These are phyloP conservation scores for Fraxinus cuspidata DNA, from an alignment of 257 asterid genomes.

Conservation along the genomic window DNA sequence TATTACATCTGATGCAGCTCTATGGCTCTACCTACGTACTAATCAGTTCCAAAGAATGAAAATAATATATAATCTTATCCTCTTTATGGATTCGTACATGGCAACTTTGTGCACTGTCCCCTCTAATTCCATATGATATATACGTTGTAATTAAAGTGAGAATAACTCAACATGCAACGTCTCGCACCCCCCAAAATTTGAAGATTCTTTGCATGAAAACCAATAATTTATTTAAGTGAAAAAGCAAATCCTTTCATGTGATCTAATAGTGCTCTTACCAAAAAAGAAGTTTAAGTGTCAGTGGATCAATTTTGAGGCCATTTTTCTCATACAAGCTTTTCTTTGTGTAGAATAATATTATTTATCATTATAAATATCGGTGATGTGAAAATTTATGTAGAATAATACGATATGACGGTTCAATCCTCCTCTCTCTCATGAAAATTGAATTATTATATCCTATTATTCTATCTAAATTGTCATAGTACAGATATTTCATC, in stretches of 20 bases:
- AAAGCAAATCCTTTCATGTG: constrained; percentile 6
- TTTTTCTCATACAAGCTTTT: constrained; percentile 28
- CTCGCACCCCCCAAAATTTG: neutral
- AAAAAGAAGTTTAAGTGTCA: neutral
- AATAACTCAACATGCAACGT: constrained; percentile 13
- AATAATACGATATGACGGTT: too few relatives aligned
- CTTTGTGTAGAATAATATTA: neutral
- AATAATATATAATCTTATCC: constrained; percentile 18
- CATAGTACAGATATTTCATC: neutral
- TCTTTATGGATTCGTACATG: constrained; percentile 27
- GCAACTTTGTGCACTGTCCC: constrained; percentile 16
- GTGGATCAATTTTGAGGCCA: constrained; percentile 10
- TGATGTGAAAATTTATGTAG: too few relatives aligned
- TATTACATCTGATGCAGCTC: neutral
- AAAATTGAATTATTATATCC: too few relatives aligned
- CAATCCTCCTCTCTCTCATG: too few relatives aligned
- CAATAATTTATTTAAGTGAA: neutral
- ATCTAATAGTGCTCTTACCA: neutral
- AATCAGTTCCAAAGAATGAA: too few relatives aligned
- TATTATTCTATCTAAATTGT: too few relatives aligned
- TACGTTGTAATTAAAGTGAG: constrained; percentile 10
- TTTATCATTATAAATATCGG: too few relatives aligned
- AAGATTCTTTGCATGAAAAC: constrained; percentile 12
- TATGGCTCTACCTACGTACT: neutral
- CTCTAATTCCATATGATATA: neutral